These are phyloP conservation scores for Puccinia polysora DNA, from an alignment of 1,284 basidiomycete species.

Conservation along the genomic window DNA sequence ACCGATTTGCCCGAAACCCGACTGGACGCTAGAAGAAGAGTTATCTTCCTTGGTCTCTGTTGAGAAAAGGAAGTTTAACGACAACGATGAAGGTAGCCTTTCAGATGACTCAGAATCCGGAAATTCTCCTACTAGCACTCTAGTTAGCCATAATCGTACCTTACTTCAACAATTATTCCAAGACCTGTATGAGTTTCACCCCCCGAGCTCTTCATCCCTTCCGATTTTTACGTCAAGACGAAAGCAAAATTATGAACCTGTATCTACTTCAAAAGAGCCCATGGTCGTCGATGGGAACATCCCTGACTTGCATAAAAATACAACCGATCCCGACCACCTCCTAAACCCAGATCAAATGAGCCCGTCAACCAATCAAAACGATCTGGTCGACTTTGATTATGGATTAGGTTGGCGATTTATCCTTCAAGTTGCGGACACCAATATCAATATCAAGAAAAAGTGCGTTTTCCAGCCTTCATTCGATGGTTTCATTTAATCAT, in stretches of 20 bases:
- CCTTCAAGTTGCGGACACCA: neutral
- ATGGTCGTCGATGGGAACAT: neutral
- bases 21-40: conserved; percentile 36
- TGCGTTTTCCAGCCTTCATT: neutral
- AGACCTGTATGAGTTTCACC: conserved; percentile 23
- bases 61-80: neutral
- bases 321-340: too few species aligned
- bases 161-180: conserved; percentile 1
- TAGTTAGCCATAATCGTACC: neutral
- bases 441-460: neutral
- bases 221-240: conserved; percentile 19
- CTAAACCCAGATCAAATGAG: neutral
- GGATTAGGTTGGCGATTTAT: conserved; percentile 20
- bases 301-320: neutral
- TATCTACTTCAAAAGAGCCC: neutral
- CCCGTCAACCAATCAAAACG: neutral
- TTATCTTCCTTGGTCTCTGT: neutral
- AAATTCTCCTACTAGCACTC: neutral
- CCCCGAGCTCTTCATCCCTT: conserved; percentile 10
- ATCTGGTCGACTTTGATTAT: neutral
- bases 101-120: neutral
- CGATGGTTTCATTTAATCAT: neutral
- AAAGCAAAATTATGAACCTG: neutral
- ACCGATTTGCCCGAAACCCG: conserved; percentile 8
- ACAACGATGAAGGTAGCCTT: neutral